Conservation (phyloP, 352 stramenopile genomes). For the Halophytophthora batemanensis region DNA sequence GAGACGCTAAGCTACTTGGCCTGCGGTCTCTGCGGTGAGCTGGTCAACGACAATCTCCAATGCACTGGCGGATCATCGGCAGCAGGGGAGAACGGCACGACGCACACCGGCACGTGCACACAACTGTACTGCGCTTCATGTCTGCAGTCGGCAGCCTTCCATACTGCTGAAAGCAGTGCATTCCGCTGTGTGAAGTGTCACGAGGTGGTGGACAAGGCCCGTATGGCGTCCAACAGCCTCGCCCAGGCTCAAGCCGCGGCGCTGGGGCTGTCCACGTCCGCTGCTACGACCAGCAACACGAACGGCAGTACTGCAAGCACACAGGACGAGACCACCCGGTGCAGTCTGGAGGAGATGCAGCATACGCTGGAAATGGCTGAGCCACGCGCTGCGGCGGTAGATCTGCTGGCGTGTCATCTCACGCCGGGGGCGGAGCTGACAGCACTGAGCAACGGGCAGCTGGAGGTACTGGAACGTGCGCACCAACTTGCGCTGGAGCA, state of each 20-base stretch:
- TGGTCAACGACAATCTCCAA: constrained; percentile 73
- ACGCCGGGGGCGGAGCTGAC: constrained; percentile 47
- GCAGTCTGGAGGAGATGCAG: constrained; percentile 49
- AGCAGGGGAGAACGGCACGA: constrained; percentile 8
- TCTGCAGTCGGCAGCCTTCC: constrained; percentile 30
- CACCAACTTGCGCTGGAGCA: constrained; percentile 57
- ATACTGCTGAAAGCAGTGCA: constrained; percentile 14
- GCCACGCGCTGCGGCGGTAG: constrained; percentile 34
- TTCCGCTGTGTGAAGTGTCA: constrained; percentile 62
- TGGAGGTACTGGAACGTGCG: constrained; percentile 65
- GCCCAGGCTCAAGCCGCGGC: constrained; percentile 59
- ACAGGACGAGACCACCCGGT: constrained; percentile 12
- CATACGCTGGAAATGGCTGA: constrained; percentile 31
- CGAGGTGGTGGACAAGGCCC: constrained; percentile 28
- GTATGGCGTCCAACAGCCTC: constrained; percentile 62
- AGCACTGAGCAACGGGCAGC: constrained; percentile 64
- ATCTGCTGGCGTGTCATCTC: constrained; percentile 45
- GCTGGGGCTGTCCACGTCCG: constrained; percentile 41
- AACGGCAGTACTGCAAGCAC: neutral
- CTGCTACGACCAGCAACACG: neutral
- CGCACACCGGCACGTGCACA: constrained; percentile 31
- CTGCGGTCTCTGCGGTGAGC: constrained; percentile 72
- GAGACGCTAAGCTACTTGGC: constrained; percentile 53
- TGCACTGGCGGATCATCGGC: constrained; percentile 27
- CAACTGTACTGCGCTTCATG: constrained; percentile 75